These are phyloP conservation scores for Cladophialophora psammophila DNA, from an alignment of 2,329 filamentous ascomycete genomes.

Conservation along the genomic window DNA sequence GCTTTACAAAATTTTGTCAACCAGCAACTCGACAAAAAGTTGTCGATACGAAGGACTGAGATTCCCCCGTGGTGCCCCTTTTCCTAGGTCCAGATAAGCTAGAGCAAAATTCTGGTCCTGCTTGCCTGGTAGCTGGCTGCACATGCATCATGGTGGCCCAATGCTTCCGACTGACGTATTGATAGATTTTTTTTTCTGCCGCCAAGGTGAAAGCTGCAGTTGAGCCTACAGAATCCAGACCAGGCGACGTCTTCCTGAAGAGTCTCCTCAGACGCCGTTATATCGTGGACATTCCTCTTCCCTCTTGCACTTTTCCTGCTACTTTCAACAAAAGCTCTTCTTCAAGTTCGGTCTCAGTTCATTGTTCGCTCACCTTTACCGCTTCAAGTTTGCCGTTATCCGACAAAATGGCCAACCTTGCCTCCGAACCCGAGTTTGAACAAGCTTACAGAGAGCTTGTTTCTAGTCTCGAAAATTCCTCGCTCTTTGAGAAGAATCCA, in stretches of 20 bases:
- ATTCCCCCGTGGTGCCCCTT: not conserved
- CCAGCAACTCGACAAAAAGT: slow-evolving; percentile 11
- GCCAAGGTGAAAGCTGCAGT: slow-evolving; percentile 2
- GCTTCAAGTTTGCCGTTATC: not conserved
- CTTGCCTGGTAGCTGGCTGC: not conserved
- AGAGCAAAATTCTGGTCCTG: not conserved
- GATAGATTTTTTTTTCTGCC: slow-evolving; percentile 4
- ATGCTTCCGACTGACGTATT: slow-evolving; percentile 1
- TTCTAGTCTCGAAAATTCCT: slow-evolving; percentile 91
- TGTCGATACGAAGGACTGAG: slow-evolving; percentile 19
- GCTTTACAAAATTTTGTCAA: slow-evolving; percentile 26
- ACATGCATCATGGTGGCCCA: slow-evolving; percentile 15
- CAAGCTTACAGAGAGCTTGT: slow-evolving; percentile 98
- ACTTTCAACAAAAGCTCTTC: not conserved
- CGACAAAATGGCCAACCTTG: slow-evolving; percentile 76
- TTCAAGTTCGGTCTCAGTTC: not conserved
- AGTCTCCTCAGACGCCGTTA: not conserved
- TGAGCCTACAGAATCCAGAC: not conserved
- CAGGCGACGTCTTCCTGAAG: not conserved
- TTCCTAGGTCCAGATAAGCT: slow-evolving; percentile 12
- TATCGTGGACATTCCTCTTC: not conserved
- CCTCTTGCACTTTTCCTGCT: not conserved
- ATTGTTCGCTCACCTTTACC: not conserved
- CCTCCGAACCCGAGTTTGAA: slow-evolving; percentile 94
- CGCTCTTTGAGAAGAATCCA: slow-evolving; percentile 90